Evolutionary conservation across 192 early-diverging fungal species (phyloP).

Genomic region (Coemansia sp.): DNA sequence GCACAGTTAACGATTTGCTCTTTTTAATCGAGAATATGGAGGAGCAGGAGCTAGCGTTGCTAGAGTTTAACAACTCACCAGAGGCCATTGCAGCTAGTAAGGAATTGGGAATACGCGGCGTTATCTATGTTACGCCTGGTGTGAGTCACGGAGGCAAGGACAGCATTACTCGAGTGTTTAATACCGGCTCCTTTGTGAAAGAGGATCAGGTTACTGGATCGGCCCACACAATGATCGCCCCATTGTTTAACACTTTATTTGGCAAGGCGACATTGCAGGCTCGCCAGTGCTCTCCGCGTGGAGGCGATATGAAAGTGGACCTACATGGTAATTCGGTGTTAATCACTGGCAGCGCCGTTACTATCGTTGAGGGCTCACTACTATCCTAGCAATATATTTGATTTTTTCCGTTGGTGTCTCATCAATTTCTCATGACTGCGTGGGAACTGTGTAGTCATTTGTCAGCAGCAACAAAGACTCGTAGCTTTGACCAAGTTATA

Average conservation of each 20-base stretch:
- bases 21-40: constrained; percentile 6
- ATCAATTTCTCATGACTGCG: not conserved
- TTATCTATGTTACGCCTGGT: constrained; percentile 7
- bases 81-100: not conserved
- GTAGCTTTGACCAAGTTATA: too few relatives aligned
- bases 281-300: constrained; percentile 28
- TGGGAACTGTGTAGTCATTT: not conserved
- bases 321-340: constrained; percentile 1
- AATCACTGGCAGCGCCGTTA: constrained; percentile 23
- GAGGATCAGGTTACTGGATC: constrained; percentile 52
- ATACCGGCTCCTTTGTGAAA: not conserved
- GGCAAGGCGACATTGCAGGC: constrained; percentile 20
- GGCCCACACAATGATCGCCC: constrained; percentile 25
- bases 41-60: not conserved
- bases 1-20: constrained; percentile 9
- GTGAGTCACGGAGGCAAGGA: constrained; percentile 9
- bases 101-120: constrained; percentile 14
- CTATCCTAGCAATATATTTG: not conserved
- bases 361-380: constrained; percentile 16
- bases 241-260: constrained; percentile 12
- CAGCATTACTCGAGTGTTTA: constrained; percentile 39
- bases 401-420: not conserved
- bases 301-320: constrained; percentile 20
- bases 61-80: not conserved
- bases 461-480: not conserved